phyloP scores from a whole-genome alignment of 768 basidiomycete species.

The Macrolepiota albuminosa region DNA sequence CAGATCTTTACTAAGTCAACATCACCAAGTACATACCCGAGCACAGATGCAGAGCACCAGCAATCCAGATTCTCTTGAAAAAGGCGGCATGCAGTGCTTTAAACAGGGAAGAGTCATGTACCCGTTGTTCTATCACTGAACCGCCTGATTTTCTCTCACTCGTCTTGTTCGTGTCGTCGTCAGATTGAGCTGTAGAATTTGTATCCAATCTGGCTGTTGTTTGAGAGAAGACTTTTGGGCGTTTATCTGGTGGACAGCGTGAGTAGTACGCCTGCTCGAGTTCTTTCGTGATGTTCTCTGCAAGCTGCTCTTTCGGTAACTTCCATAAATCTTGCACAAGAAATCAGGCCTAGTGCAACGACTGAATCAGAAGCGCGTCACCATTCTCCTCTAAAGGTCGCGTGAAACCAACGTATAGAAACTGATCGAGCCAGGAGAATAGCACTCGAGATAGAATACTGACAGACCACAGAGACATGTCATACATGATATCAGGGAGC shows the following conservation, averaged over 20 bases:
- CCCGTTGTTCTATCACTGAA: neutral
- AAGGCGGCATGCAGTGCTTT: constrained; percentile 44
- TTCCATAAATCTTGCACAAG: constrained; percentile 39
- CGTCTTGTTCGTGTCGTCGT: neutral
- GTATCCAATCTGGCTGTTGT: neutral
- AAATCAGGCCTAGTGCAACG: neutral
- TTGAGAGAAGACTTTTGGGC: constrained; percentile 20
- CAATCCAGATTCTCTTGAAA: constrained; percentile 39
- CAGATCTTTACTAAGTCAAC: constrained; percentile 1
- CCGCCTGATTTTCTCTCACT: neutral
- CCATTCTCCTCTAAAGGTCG: constrained; percentile 48
- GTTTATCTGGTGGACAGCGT: constrained; percentile 35
- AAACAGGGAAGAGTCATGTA: constrained; percentile 46
- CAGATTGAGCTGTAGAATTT: neutral
- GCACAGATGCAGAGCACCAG: constrained; percentile 44
- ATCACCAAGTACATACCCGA: constrained; percentile 24
- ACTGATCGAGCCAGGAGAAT: constrained; percentile 44
- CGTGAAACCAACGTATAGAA: constrained; percentile 44
- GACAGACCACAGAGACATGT: neutral
- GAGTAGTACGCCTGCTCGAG: constrained; percentile 40
- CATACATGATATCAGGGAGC: neutral
- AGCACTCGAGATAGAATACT: constrained; percentile 34
- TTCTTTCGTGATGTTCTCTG: constrained; percentile 29
- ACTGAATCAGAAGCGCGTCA: constrained; percentile 11
- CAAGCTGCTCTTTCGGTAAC: constrained; percentile 30